A percentile compares a stretch with the other conserved stretches of the same genome.
These are phyloP conservation scores for Marasmius tenuissimus DNA, from an alignment of 1,284 basidiomycete genomes.

Conservation along the genomic window DNA sequence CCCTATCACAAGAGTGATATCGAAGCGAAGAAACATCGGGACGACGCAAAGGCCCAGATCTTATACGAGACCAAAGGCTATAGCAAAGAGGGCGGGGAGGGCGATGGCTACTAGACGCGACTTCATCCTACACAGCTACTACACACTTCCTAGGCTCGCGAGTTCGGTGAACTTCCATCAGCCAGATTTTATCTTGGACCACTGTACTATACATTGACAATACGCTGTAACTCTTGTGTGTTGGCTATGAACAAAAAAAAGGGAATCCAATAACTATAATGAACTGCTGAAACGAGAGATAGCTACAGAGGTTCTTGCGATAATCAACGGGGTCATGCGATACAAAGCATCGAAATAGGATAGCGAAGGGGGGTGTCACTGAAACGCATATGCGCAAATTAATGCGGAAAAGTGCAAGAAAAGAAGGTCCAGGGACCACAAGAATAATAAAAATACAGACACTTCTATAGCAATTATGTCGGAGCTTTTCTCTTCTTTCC, in stretches of 20 bases:
- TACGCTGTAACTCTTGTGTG: neutral
- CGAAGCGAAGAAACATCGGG: constrained; percentile 65
- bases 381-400: neutral
- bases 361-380: neutral
- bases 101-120: constrained; percentile 72
- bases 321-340: neutral
- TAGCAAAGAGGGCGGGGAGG: constrained; percentile 87
- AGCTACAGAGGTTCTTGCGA: constrained; percentile 16
- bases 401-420: neutral
- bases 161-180: neutral
- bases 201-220: constrained; percentile 5
- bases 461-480: constrained; percentile 23
- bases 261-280: neutral
- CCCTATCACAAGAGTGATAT: constrained; percentile 73
- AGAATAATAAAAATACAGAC: constrained; percentile 21
- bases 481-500: constrained; percentile 60
- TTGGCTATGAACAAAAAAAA: neutral
- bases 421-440: constrained; percentile 16
- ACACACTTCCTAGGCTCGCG: no score
- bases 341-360: constrained; percentile 4
- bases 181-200: neutral
- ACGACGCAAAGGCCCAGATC: constrained; percentile 74
- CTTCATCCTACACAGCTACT: constrained; percentile 60
- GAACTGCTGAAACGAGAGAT: constrained; percentile 19
- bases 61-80: constrained; percentile 80